Evolutionary conservation across 179 eudicot genomes (phyloP).

Genomic region (Drosera spatulata): DNA sequence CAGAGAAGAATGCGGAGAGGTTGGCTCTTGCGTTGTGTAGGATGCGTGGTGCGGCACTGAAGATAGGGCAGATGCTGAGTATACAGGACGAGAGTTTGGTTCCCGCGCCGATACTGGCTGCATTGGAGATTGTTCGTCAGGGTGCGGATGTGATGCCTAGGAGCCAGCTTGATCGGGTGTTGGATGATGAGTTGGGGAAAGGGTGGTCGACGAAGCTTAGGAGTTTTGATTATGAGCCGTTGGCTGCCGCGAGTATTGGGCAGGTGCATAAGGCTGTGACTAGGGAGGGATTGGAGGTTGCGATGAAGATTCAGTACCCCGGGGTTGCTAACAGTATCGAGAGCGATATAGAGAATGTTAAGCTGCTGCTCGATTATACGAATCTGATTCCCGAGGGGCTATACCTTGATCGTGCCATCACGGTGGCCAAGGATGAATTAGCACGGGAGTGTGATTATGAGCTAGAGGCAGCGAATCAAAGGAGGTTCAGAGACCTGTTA

Average conservation of each 20-base stretch:
- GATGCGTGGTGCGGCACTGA: slow-evolving; percentile 95
- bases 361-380: slow-evolving; percentile 58
- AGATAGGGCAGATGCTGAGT: slow-evolving; percentile 88
- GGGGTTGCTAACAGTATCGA: slow-evolving; percentile 90
- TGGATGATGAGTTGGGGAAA: slow-evolving; percentile 77
- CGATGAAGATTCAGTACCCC: slow-evolving; percentile 88
- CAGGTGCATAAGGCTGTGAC: slow-evolving; percentile 93
- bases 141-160: slow-evolving; percentile 98
- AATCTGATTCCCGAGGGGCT: slow-evolving; percentile 78
- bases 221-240: slow-evolving; percentile 79
- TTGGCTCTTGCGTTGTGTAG: slow-evolving; percentile 89
- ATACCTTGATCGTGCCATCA: slow-evolving; percentile 83
- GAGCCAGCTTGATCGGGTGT: slow-evolving; percentile 87
- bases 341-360: slow-evolving; percentile 95
- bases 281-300: slow-evolving; percentile 68
- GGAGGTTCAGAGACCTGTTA: slow-evolving; percentile 42
- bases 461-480: slow-evolving; percentile 73
- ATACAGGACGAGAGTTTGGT: slow-evolving; percentile 25
- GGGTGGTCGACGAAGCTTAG: slow-evolving; percentile 83
- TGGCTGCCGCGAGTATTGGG: slow-evolving; percentile 97
- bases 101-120: slow-evolving; percentile 85
- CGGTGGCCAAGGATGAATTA: slow-evolving; percentile 95
- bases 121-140: slow-evolving; percentile 96
- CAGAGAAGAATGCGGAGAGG: slow-evolving; percentile 50
- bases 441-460: slow-evolving; percentile 89